These are phyloP conservation scores for Xylariales sp. DNA, from an alignment of 2,329 filamentous ascomycete species.

Conservation along the genomic window DNA sequence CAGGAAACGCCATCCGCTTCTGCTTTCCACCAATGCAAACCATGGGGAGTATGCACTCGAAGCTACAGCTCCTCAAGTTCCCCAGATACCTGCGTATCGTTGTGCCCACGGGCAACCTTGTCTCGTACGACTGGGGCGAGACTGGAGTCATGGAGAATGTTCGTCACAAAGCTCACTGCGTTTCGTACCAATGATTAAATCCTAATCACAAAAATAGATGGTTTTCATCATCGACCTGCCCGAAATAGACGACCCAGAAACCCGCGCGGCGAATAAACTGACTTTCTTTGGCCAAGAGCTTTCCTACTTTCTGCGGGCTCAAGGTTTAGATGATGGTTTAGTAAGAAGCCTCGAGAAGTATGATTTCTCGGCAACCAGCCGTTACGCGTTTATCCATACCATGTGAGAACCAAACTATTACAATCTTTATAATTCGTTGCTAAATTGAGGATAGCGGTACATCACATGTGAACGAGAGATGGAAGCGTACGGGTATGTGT, in stretches of 20 bases:
- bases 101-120: constrained; percentile 82
- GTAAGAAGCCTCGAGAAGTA: constrained; percentile 68
- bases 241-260: constrained; percentile 35
- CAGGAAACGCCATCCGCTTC: constrained; percentile 53
- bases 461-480: constrained; percentile 44
- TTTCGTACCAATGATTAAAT: no score
- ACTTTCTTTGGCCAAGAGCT: constrained; percentile 66
- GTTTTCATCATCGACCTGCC: constrained; percentile 93
- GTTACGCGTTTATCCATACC: constrained; percentile 78
- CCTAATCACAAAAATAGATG: constrained; percentile 41
- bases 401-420: no score
- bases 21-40: constrained; percentile 82
- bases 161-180: constrained; percentile 17
- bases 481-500: constrained; percentile 35
- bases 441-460: constrained; percentile 43
- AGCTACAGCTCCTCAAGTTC: constrained; percentile 86
- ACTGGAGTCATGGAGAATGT: constrained; percentile 81
- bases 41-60: constrained; percentile 83
- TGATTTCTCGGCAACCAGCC: constrained; percentile 71
- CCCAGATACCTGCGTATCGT: constrained; percentile 69
- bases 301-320: constrained; percentile 63
- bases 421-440: constrained; percentile 10
- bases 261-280: constrained; percentile 25
- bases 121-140: constrained; percentile 86
- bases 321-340: constrained; percentile 60